These are phyloP conservation scores for Salvia rosmarinus DNA, from an alignment of 257 asterid genomes.

Conservation along the genomic window DNA sequence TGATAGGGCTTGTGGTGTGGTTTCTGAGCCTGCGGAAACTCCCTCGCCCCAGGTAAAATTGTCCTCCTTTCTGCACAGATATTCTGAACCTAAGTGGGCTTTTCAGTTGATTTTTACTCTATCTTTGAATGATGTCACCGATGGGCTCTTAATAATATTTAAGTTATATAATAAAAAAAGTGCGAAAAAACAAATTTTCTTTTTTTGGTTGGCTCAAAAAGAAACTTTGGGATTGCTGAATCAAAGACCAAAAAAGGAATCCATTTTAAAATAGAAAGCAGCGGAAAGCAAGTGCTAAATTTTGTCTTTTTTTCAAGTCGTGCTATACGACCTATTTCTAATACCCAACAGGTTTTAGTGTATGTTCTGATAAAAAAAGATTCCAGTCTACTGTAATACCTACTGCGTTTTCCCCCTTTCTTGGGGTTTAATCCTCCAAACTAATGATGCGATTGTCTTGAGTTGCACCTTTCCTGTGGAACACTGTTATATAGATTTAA, in stretches of 20 bases:
- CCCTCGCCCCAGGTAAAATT: conserved; percentile 44
- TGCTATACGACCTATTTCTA: not conserved
- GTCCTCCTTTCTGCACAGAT: not conserved
- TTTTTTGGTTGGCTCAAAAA: too few species aligned
- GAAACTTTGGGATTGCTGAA: too few species aligned
- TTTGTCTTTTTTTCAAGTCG: not conserved
- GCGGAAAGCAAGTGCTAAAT: not conserved
- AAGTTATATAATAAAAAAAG: not conserved
- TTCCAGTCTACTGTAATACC: too few species aligned
- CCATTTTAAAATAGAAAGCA: too few species aligned
- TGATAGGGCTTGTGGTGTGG: conserved; percentile 40
- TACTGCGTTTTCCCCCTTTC: not conserved
- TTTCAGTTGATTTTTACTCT: conserved; percentile 23
- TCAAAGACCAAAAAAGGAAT: too few species aligned
- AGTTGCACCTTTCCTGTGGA: conserved; percentile 15
- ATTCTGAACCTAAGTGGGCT: not conserved
- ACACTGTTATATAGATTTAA: not conserved
- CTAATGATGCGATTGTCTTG: not conserved
- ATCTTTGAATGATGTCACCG: conserved; percentile 6
- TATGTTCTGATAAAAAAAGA: not conserved
- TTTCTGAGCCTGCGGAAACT: conserved; percentile 43
- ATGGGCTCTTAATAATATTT: not conserved
- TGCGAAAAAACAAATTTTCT: too few species aligned
- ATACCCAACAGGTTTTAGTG: not conserved
- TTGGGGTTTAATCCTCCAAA: not conserved